A percentile compares a stretch with the other conserved stretches of the same genome.
phyloP scores from a whole-genome alignment of 1,284 basidiomycete genomes.

The Cystobasidium slooffiae region DNA sequence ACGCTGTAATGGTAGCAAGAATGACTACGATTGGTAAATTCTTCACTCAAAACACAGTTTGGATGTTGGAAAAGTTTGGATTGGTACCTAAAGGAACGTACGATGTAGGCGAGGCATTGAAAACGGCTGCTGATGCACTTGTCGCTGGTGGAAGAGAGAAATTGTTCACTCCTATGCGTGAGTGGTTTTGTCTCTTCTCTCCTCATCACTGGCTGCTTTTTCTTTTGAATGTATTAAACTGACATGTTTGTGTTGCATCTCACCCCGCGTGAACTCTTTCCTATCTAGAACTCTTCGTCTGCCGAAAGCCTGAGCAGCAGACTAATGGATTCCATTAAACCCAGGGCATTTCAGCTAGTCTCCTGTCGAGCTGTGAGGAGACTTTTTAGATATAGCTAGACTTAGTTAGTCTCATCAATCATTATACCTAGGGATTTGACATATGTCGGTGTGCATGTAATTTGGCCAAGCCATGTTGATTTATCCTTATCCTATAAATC shows the following conservation, averaged over 20 bases:
- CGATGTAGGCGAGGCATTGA: constrained; percentile 86
- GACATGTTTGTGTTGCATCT: neutral
- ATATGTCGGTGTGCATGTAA: too few relatives aligned
- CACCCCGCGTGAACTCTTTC: neutral
- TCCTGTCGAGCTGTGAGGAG: neutral
- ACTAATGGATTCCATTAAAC: neutral
- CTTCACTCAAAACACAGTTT: constrained; percentile 80
- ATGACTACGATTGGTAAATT: constrained; percentile 87
- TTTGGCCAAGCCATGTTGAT: too few relatives aligned
- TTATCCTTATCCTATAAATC: too few relatives aligned
- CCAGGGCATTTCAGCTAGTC: neutral
- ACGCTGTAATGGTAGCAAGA: constrained; percentile 69
- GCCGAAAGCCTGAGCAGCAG: constrained; percentile 24
- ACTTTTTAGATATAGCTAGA: too few relatives aligned
- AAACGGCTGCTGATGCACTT: constrained; percentile 77
- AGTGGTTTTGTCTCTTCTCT: neutral
- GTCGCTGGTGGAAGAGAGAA: constrained; percentile 85
- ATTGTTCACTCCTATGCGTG: constrained; percentile 51
- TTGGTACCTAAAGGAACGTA: constrained; percentile 90
- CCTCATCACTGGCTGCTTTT: neutral
- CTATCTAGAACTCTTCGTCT: constrained; percentile 28
- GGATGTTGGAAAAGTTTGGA: constrained; percentile 76
- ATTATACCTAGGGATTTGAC: too few relatives aligned
- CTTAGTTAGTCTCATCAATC: too few relatives aligned
- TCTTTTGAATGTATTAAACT: neutral